These are phyloP conservation scores for Salix arbutifolia DNA, from an alignment of 345 rosid genomes.

Conservation along the genomic window DNA sequence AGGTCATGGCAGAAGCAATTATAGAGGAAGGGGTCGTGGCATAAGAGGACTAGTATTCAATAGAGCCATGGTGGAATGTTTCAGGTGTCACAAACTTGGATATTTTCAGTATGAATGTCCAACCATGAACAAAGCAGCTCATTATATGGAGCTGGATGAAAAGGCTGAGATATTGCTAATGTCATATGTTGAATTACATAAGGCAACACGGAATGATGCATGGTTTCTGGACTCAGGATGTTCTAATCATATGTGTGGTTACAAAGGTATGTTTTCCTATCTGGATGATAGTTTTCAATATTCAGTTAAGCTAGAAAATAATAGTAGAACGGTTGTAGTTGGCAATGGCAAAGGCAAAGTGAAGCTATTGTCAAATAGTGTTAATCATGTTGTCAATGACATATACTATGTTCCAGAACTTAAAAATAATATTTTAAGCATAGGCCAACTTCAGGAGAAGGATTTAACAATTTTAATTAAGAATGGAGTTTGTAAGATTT, in stretches of 20 bases:
- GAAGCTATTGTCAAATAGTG: too few species aligned
- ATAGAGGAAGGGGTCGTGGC: too few species aligned
- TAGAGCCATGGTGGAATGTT: too few species aligned
- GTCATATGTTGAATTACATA: not conserved
- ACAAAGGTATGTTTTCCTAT: not conserved
- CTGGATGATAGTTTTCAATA: not conserved
- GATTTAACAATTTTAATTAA: constrained; percentile 1
- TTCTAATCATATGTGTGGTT: not conserved
- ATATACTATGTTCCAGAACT: not conserved
- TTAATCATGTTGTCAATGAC: not conserved
- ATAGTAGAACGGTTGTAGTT: not conserved
- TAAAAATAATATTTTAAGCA: not conserved
- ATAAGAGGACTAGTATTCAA: too few species aligned
- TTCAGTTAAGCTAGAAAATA: not conserved
- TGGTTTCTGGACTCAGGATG: not conserved
- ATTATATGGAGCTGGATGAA: too few species aligned
- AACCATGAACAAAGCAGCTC: too few species aligned
- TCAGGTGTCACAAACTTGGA: too few species aligned
- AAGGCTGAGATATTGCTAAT: not conserved
- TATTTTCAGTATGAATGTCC: too few species aligned
- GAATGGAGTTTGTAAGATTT: not conserved
- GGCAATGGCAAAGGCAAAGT: too few species aligned
- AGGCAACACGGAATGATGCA: not conserved
- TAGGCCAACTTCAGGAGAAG: constrained; percentile 8
- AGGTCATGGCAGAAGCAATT: not conserved